Base-by-base conservation (phyloP, 192 early-diverging fungal species). In the Chytriomyces sp. region DNA sequence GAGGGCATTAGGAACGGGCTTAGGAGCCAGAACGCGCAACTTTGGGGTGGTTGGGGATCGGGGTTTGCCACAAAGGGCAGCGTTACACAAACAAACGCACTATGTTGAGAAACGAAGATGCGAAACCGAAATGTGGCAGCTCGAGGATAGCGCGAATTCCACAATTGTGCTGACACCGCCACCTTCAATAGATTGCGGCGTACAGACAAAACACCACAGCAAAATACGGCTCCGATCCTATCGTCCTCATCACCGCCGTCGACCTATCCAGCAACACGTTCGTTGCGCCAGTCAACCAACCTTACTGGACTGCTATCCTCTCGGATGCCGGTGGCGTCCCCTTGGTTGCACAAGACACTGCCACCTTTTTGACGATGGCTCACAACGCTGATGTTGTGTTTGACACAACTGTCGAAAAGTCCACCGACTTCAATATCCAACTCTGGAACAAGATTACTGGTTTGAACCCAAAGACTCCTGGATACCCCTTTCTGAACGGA, bases 401-500 rank as follows among this genome's bases (percentile, higher is more conserved):
- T 52, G 65, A 68, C 34, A n/a, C 30, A 6, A 68, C 65, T 17
- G 6, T 22, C 6, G 49, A 53, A 10, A 17, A 6, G 5, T 12
- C 25, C 25, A 52, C 34, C 37, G 26, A 30, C 22, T 68, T 32
- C 55, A 26, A 53, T 55, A 37, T 68, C 17, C 10, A 12, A 6
- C 65, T 68, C 28, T 68, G 44, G 52, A 37, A 17, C 10, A 38
- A 22, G 25, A 34, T 68, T 56, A 53, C 52, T 6, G 41, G 33
- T 10, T 32, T 39, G 33, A 7, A 22, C 10, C 25, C n/a, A 30
- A 33, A 19, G 25, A 49, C 17, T 49, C 30, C 12, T 22, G 65
- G 65, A 19, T 68, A 68, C 28, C 44, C 44, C 5, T 68, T 68
- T 68, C 28, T 68, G 52, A 37, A 55, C 39, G 65, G 65, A 8